A percentile compares a stretch with the other conserved stretches of the same genome.
Conservation (phyloP, 2,329 filamentous ascomycete species). For the Arachnomyces sp. region DNA sequence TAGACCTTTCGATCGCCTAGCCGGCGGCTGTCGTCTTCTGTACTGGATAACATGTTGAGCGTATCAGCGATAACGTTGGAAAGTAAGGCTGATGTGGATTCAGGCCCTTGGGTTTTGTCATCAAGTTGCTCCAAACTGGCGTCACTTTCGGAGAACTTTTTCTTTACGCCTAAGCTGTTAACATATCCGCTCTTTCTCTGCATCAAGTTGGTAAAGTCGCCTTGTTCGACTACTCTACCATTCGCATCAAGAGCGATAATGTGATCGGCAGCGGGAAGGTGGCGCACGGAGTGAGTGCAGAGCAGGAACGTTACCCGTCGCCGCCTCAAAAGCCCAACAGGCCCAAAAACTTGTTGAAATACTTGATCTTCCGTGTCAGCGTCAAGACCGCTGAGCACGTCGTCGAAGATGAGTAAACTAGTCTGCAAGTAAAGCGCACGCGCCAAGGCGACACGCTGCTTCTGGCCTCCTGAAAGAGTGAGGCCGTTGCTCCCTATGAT, state of each 20-base stretch:
- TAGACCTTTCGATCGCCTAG: slow-evolving; percentile 5
- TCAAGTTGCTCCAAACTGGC: not conserved
- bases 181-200: slow-evolving; percentile 16
- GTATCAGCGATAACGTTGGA: no score
- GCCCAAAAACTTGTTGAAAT: slow-evolving; percentile 36
- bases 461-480: slow-evolving; percentile 14
- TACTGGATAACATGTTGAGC: slow-evolving; percentile 6
- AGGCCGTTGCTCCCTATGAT: slow-evolving; percentile 17
- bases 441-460: slow-evolving; percentile 33
- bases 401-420: slow-evolving; percentile 40
- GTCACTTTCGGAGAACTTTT: slow-evolving; percentile 1
- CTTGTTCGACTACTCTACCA: slow-evolving; percentile 27
- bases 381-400: slow-evolving; percentile 42
- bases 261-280: slow-evolving; percentile 32
- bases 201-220: slow-evolving; percentile 25
- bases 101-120: not conserved
- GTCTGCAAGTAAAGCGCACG: slow-evolving; percentile 39
- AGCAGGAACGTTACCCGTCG: slow-evolving; percentile 37
- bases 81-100: not conserved
- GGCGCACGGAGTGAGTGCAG: slow-evolving; percentile 34
- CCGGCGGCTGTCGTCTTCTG: not conserved
- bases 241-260: slow-evolving; percentile 28
- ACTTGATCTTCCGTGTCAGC: slow-evolving; percentile 37
- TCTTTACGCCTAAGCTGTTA: slow-evolving; percentile 15
- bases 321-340: slow-evolving; percentile 33